Percentiles rank a stretch among this genome's conserved stretches.
Conservation (phyloP, 805 yeast genomes). For the Yarrowia osloensis region DNA sequence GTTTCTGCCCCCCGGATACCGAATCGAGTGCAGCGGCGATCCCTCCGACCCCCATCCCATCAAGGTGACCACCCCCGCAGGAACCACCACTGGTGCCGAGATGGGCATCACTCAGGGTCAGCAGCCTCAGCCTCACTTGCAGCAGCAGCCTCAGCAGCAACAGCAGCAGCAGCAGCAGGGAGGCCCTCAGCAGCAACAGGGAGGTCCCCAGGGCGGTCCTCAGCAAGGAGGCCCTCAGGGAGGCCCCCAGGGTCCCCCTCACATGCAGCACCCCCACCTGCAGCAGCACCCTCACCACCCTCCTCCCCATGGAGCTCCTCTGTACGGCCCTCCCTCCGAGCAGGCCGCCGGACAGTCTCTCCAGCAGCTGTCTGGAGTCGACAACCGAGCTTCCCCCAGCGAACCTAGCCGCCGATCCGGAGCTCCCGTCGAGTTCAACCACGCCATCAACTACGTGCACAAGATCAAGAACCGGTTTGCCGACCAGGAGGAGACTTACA, state of each 20-base stretch:
- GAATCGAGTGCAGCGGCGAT: slow-evolving; percentile 85
- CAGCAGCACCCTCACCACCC: slow-evolving; percentile 28
- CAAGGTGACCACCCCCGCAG: slow-evolving; percentile 93
- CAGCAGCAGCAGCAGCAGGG: slow-evolving; percentile 34
- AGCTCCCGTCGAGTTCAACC: slow-evolving; percentile 91
- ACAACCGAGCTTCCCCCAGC: slow-evolving; percentile 39
- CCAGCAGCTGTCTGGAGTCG: slow-evolving; percentile 47
- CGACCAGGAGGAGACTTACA: slow-evolving; percentile 92
- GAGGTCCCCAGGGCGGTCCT: not conserved
- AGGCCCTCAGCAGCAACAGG: slow-evolving; percentile 33
- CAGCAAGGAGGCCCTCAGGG: slow-evolving; percentile 32
- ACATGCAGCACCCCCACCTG: slow-evolving; percentile 33
- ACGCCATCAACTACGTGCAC: slow-evolving; percentile 94
- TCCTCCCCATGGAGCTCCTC: slow-evolving; percentile 29
- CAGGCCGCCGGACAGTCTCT: slow-evolving; percentile 34
- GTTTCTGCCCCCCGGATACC: slow-evolving; percentile 92
- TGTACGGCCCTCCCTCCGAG: slow-evolving; percentile 32
- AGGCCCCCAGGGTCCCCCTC: slow-evolving; percentile 29
- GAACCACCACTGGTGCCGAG: slow-evolving; percentile 62
- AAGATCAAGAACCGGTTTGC: slow-evolving; percentile 93
- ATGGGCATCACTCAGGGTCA: slow-evolving; percentile 32
- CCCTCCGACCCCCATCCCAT: slow-evolving; percentile 91
- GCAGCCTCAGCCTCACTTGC: slow-evolving; percentile 37
- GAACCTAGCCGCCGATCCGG: slow-evolving; percentile 40
- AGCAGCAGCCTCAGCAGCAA: slow-evolving; percentile 33